Percentiles rank a stretch among this genome's conserved stretches.
These are phyloP conservation scores for Afroboletus lepidellus DNA, from an alignment of 1,284 basidiomycete species.

Conservation along the genomic window DNA sequence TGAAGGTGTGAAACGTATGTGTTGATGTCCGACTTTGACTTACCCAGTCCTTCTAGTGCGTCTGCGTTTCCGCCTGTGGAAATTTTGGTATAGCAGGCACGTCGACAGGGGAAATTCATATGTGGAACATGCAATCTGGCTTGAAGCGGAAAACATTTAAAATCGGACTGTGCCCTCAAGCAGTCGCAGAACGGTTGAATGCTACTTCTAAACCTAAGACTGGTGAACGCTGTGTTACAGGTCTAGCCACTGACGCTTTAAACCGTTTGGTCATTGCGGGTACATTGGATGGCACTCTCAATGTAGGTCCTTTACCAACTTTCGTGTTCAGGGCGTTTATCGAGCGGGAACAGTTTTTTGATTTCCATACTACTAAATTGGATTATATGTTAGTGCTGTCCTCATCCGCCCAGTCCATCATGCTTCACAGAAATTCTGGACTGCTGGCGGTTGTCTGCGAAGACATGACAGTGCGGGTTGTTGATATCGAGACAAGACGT, in stretches of 20 bases:
- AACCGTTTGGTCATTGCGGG: slow-evolving; percentile 82
- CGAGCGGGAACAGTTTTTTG: slow-evolving; percentile 73
- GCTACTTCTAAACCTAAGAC: slow-evolving; percentile 42
- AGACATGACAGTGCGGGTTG: slow-evolving; percentile 78
- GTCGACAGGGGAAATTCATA: slow-evolving; percentile 73
- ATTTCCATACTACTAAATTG: slow-evolving; percentile 84
- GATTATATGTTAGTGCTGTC: slow-evolving; percentile 68
- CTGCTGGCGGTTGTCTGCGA: slow-evolving; percentile 86
- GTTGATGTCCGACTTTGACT: neutral
- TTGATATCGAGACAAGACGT: slow-evolving; percentile 89
- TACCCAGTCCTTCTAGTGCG: slow-evolving; percentile 49
- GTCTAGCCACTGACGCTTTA: slow-evolving; percentile 83
- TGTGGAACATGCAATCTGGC: slow-evolving; percentile 98
- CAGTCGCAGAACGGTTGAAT: slow-evolving; percentile 44
- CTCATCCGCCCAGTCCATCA: slow-evolving; percentile 69
- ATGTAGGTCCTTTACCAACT: slow-evolving; percentile 53
- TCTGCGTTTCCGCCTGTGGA: slow-evolving; percentile 91
- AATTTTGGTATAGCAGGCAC: slow-evolving; percentile 91
- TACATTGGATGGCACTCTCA: slow-evolving; percentile 86
- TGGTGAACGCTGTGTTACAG: slow-evolving; percentile 70
- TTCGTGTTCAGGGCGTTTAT: slow-evolving; percentile 4
- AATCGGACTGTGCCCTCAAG: slow-evolving; percentile 60
- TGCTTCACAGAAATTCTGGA: slow-evolving; percentile 83
- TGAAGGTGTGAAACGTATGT: slow-evolving; percentile 54
- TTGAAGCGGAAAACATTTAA: slow-evolving; percentile 78